Evolutionary conservation across 2,329 filamentous ascomycete genomes (phyloP), one percentile per base, ranked within the genome.

Genomic region (Rutstroemia sp.): DNA sequence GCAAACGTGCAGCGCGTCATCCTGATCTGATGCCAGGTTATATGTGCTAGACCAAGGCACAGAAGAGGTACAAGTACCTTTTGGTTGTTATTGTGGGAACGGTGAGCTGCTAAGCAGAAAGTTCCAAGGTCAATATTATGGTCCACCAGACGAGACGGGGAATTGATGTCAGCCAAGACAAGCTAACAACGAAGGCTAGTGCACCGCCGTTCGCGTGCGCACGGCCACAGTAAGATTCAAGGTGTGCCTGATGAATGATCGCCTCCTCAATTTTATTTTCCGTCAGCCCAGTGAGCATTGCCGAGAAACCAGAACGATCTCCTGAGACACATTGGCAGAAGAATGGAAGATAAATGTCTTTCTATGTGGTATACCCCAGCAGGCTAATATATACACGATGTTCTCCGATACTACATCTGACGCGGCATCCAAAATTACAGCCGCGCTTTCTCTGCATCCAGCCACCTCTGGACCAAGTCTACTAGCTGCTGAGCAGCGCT

Each of bases 101-200:
- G 38, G 27, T 39, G 27, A 34, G 42, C 19, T 38, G 42, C 19
- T 48, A 46, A 48, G 25, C 8, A 37, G 23, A 34, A 34, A 14
- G 30, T 34, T 34, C 30, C 30, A 34, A 34, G 30, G 30, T 34
- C 30, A 34, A 34, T 34, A 12, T 10, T 34, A 14, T 34, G 30
- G 30, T 14, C 10, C 30, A 10, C 30, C 30, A 12, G 30, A 27
- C 27, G 5, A 19, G 12, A 30, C 6, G n/a, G 27, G 30, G 38
- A 30, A 9, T 53, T 54, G 51, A 54, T 54, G 42, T 54, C 51
- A 54, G 51, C 42, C 42, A 54, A 54, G 51, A 38, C 14, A 27
- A 14, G 30, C 10, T 12, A 10, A 10, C 10, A 4, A 1, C 30
- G 7, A 34, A 34, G 12, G 25, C 25, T 27, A 7, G 25, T 27